Evolutionary conservation across 345 rosid species (phyloP).

Genomic region (Gossypium stocksii): DNA sequence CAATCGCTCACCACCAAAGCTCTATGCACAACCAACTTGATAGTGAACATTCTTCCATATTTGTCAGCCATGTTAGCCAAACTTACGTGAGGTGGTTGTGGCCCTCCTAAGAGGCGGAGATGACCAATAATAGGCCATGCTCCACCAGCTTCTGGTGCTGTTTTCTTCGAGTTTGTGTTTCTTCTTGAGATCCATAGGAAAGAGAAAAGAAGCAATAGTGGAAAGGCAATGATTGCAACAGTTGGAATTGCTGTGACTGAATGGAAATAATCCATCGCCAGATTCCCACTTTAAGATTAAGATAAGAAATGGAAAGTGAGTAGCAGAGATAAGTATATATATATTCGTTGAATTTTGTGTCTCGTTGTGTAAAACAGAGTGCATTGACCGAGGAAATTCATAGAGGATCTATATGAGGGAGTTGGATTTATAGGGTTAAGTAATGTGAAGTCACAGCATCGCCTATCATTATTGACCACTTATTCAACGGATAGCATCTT

Average conservation of each 20-base stretch:
- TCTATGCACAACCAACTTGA: too few species aligned
- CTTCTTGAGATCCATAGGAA: background rate
- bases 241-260: background rate
- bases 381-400: too few species aligned
- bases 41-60: slow-evolving; percentile 31
- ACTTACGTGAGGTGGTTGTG: slow-evolving; percentile 20
- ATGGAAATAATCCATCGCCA: background rate
- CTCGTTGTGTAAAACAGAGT: too few species aligned
- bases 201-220: background rate
- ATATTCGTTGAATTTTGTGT: too few species aligned
- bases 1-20: slow-evolving; percentile 22
- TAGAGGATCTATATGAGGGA: too few species aligned
- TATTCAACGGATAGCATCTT: too few species aligned
- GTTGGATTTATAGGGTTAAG: too few species aligned
- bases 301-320: too few species aligned
- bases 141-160: background rate
- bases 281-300: background rate
- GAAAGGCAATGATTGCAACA: background rate
- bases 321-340: too few species aligned
- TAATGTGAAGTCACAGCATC: too few species aligned
- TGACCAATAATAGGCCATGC: slow-evolving; percentile 7
- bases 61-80: slow-evolving; percentile 34
- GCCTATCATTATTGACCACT: too few species aligned
- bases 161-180: background rate
- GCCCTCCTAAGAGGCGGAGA: slow-evolving; percentile 30